A percentile compares a stretch with the other conserved stretches of the same genome.
Conservation (phyloP, 768 basidiomycete species). For the Termitomyces sp. region DNA sequence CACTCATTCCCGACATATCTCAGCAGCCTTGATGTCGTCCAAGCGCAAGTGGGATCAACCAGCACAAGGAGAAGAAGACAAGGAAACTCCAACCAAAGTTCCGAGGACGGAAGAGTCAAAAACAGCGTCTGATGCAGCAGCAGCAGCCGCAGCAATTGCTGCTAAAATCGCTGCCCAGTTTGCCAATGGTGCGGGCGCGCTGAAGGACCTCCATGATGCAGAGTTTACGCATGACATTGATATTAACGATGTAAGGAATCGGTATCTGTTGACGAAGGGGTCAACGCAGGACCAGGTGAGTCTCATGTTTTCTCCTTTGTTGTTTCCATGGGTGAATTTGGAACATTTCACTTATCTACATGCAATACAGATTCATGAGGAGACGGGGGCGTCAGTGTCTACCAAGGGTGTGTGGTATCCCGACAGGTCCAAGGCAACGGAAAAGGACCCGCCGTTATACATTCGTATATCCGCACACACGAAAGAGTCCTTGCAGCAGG, state of each 20-base stretch:
- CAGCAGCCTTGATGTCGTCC: slow-evolving; percentile 42
- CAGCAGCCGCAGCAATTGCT: slow-evolving; percentile 76
- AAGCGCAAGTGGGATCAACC: slow-evolving; percentile 85
- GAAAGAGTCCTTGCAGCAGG: slow-evolving; percentile 58
- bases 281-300: slow-evolving; percentile 87
- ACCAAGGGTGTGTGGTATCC: slow-evolving; percentile 98
- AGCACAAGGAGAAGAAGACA: slow-evolving; percentile 39
- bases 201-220: slow-evolving; percentile 66
- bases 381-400: slow-evolving; percentile 88
- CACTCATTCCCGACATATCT: background rate
- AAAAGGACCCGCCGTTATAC: slow-evolving; percentile 90
- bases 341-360: background rate
- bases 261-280: slow-evolving; percentile 92
- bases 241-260: slow-evolving; percentile 93
- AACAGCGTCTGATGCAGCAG: slow-evolving; percentile 63
- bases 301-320: background rate
- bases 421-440: slow-evolving; percentile 84
- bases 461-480: slow-evolving; percentile 84
- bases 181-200: slow-evolving; percentile 34
- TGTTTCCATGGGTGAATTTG: background rate
- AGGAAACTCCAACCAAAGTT: slow-evolving; percentile 34
- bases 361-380: slow-evolving; percentile 68
- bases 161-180: slow-evolving; percentile 94
- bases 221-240: slow-evolving; percentile 91
- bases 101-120: slow-evolving; percentile 49